A percentile compares a stretch with the other conserved stretches of the same genome.
Evolutionary conservation across 257 asterid genomes (phyloP).

Genomic region (Misopates orontium): DNA sequence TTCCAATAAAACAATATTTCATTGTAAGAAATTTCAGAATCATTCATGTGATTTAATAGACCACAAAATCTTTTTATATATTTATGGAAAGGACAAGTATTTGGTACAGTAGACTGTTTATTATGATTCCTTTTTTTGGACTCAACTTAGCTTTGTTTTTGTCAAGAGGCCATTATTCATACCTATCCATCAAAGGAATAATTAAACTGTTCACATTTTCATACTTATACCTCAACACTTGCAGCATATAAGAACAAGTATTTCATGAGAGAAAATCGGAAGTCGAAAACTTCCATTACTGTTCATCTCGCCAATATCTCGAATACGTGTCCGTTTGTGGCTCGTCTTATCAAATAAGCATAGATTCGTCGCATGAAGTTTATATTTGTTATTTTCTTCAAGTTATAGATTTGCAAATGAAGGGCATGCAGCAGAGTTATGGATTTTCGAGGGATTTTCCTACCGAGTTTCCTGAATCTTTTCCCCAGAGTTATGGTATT

Average conservation of each 20-base stretch:
- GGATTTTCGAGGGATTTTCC: conserved; percentile 37
- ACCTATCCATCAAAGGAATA: conserved; percentile 61
- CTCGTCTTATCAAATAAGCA: too few relatives aligned
- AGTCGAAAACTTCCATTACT: conserved; percentile 20
- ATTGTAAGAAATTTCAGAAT: conserved; percentile 27
- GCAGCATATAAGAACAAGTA: conserved; percentile 32
- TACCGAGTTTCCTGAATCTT: conserved; percentile 31
- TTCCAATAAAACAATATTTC: conserved; percentile 47
- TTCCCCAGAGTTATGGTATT: conserved; percentile 32
- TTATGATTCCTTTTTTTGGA: conserved; percentile 1
- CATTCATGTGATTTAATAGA: conserved; percentile 1
- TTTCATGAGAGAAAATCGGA: conserved; percentile 28
- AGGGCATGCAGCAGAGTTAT: conserved; percentile 38
- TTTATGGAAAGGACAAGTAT: conserved; percentile 36
- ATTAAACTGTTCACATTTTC: conserved; percentile 38
- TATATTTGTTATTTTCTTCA: background rate
- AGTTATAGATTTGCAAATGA: conserved; percentile 33
- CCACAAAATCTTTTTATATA: background rate
- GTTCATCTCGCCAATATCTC: too few relatives aligned
- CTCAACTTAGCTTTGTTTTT: conserved; percentile 46
- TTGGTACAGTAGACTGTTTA: conserved; percentile 12
- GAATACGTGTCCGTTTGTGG: conserved; percentile 22
- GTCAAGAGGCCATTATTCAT: conserved; percentile 51
- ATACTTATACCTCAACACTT: conserved; percentile 42
- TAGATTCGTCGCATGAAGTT: too few relatives aligned